Evolutionary conservation across 495 filamentous ascomycete species (phyloP).

Genomic region (Sordaria brevicollis): DNA sequence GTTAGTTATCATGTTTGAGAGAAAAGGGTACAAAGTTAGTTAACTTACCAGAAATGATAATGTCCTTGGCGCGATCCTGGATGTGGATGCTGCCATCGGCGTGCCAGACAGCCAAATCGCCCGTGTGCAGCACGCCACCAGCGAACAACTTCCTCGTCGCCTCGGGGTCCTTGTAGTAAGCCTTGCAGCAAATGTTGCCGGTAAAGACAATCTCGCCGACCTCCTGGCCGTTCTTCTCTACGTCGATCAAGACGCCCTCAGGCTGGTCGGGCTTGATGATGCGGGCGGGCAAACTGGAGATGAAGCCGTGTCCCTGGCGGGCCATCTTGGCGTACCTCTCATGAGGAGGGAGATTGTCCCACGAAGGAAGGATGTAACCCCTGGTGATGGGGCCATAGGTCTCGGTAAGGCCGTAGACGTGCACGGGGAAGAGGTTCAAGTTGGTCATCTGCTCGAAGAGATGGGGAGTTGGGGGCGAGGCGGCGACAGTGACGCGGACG

Average conservation of each 20-base stretch:
- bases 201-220: slow-evolving; percentile 87
- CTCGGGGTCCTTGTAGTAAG: slow-evolving; percentile 82
- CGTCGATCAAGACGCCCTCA: slow-evolving; percentile 58
- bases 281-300: slow-evolving; percentile 70
- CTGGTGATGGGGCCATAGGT: slow-evolving; percentile 96
- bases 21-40: background rate
- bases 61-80: slow-evolving; percentile 89
- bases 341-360: slow-evolving; percentile 57
- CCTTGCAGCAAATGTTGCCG: slow-evolving; percentile 87
- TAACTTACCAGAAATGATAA: slow-evolving; percentile 84
- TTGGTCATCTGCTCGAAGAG: slow-evolving; percentile 83
- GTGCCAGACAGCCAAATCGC: slow-evolving; percentile 89
- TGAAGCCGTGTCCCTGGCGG: slow-evolving; percentile 79
- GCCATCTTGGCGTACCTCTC: slow-evolving; percentile 84
- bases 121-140: slow-evolving; percentile 79
- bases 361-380: slow-evolving; percentile 74
- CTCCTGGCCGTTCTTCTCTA: slow-evolving; percentile 70
- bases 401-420: slow-evolving; percentile 92
- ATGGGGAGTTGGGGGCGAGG: slow-evolving; percentile 76
- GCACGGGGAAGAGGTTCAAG: slow-evolving; percentile 82
- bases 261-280: slow-evolving; percentile 70
- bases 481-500: slow-evolving; percentile 86
- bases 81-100: slow-evolving; percentile 85
- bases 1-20: background rate
- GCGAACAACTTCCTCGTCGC: slow-evolving; percentile 83